Percentiles rank a stretch among this genome's conserved stretches.
These are phyloP conservation scores for Leccinum olivaceopallidum DNA, from an alignment of 768 basidiomycete species.

Conservation along the genomic window DNA sequence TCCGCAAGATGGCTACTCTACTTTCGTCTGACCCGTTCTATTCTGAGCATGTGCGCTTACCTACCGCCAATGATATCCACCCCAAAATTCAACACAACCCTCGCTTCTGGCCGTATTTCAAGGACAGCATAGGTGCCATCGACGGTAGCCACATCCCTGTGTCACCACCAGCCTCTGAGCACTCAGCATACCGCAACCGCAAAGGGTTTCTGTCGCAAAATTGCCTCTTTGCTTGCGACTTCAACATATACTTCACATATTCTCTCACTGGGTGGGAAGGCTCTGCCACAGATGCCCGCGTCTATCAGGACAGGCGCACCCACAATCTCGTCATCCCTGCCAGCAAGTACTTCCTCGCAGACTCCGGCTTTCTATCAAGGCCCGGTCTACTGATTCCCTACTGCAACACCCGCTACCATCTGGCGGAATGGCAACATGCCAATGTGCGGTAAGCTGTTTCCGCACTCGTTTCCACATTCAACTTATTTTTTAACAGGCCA, in stretches of 20 bases:
- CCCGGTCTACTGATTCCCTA: background rate
- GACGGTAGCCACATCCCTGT: background rate
- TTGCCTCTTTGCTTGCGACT: background rate
- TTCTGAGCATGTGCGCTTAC: background rate
- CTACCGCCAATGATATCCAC: background rate
- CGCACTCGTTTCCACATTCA: background rate
- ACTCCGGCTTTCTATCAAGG: background rate
- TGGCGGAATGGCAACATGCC: background rate
- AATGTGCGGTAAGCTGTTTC: background rate
- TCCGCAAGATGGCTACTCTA: background rate
- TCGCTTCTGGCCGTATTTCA: constrained; percentile 1
- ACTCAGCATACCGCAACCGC: background rate
- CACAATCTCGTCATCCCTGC: background rate
- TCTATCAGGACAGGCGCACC: background rate
- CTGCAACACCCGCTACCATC: background rate
- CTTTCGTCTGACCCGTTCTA: background rate
- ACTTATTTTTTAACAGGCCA: background rate
- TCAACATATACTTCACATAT: background rate
- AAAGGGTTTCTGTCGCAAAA: background rate
- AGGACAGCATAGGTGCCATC: background rate
- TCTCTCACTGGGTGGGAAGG: constrained; percentile 1
- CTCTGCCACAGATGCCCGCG: background rate
- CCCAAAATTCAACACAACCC: background rate
- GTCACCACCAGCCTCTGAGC: background rate
- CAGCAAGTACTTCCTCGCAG: background rate